Conservation (phyloP, 352 stramenopile species). For the Phytophthora quininea region DNA sequence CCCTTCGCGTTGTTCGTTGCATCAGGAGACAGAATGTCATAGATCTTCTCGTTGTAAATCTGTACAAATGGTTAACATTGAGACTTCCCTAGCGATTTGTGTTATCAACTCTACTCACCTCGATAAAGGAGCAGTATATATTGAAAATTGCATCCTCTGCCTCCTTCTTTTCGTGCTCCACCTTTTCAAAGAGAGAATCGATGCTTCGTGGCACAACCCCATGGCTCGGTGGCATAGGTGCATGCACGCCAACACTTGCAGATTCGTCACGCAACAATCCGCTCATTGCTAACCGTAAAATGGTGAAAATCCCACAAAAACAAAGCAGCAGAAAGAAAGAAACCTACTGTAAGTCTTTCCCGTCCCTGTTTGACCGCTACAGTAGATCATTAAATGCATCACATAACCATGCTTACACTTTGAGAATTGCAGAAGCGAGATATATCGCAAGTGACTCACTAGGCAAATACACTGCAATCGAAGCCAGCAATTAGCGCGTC, state of each 20-base stretch:
- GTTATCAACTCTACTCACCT: constrained; percentile 33
- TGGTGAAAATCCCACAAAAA: not conserved
- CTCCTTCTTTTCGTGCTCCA: constrained; percentile 31
- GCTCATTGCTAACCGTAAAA: constrained; percentile 57
- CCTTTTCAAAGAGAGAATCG: constrained; percentile 54
- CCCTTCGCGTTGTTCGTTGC: constrained; percentile 6
- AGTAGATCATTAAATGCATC: not conserved
- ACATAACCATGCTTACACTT: no score
- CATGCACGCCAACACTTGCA: constrained; percentile 10
- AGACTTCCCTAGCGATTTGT: no score
- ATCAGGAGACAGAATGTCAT: constrained; percentile 61
- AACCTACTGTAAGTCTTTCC: constrained; percentile 70
- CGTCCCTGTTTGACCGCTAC: constrained; percentile 69
- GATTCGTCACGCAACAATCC: constrained; percentile 41
- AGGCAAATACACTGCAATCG: constrained; percentile 77
- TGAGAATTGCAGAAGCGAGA: not conserved
- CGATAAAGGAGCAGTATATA: constrained; percentile 72
- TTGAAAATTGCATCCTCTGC: constrained; percentile 38
- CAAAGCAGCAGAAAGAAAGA: not conserved
- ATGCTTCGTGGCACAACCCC: constrained; percentile 69
- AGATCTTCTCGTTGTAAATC: constrained; percentile 87
- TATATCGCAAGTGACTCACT: constrained; percentile 38
- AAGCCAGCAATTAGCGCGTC: constrained; percentile 64
- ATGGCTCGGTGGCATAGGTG: constrained; percentile 30
- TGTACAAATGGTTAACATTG: constrained; percentile 7